These are phyloP conservation scores for Candida glucosophila DNA, from an alignment of 1,139 yeast genomes.

Conservation along the genomic window DNA sequence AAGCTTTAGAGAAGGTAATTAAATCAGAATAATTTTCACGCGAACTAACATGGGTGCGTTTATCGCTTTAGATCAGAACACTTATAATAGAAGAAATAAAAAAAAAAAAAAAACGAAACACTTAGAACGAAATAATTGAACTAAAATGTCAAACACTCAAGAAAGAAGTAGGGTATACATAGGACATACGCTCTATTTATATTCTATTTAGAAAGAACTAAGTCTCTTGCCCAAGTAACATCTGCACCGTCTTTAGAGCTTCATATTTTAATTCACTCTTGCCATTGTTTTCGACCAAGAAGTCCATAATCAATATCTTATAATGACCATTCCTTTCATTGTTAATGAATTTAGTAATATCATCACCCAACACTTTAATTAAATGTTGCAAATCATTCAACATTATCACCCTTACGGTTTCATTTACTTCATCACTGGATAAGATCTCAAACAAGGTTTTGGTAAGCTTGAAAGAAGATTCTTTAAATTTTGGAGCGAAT, in stretches of 20 bases:
- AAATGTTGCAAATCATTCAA: slow-evolving; percentile 48
- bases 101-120: no score
- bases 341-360: slow-evolving; percentile 65
- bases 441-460: slow-evolving; percentile 40
- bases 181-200: no score
- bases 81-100: no score
- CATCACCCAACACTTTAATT: slow-evolving; percentile 41
- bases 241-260: slow-evolving; percentile 90
- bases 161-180: no score
- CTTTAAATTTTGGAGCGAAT: slow-evolving; percentile 68
- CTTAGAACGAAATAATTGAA: no score
- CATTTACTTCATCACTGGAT: slow-evolving; percentile 12
- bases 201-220: no score
- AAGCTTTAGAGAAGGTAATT: background rate
- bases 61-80: background rate
- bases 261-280: slow-evolving; percentile 89
- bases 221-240: slow-evolving; percentile 65
- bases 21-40: background rate
- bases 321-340: slow-evolving; percentile 48
- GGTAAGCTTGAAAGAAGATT: slow-evolving; percentile 64
- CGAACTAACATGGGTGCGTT: background rate
- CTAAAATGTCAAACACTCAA: no score
- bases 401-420: slow-evolving; percentile 29
- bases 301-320: slow-evolving; percentile 72
- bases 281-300: slow-evolving; percentile 59